Evolutionary conservation across 495 filamentous ascomycete species (phyloP).

Genomic region (Penicillium soppii): DNA sequence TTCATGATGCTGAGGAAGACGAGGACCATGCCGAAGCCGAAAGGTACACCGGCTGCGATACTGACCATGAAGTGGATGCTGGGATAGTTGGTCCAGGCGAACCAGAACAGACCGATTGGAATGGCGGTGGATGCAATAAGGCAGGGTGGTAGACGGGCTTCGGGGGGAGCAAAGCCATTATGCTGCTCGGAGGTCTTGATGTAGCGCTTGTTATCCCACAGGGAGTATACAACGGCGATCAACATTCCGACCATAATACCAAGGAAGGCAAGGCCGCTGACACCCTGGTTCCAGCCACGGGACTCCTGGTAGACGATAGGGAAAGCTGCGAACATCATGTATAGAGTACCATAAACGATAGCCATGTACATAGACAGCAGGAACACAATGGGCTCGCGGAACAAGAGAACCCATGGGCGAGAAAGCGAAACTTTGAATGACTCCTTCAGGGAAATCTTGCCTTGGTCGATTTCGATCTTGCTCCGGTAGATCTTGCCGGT

Average conservation of each 20-base stretch:
- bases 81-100: constrained; percentile 69
- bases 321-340: constrained; percentile 79
- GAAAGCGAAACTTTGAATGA: constrained; percentile 47
- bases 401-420: constrained; percentile 50
- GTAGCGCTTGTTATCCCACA: constrained; percentile 53
- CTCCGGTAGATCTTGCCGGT: constrained; percentile 57
- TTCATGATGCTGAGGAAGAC: constrained; percentile 76
- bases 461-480: constrained; percentile 46
- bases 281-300: constrained; percentile 71
- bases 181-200: constrained; percentile 32
- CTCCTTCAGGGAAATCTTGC: constrained; percentile 31
- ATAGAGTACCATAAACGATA: constrained; percentile 73
- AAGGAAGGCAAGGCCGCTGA: constrained; percentile 74
- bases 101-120: constrained; percentile 59
- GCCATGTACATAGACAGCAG: constrained; percentile 71
- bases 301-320: constrained; percentile 75
- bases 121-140: constrained; percentile 43
- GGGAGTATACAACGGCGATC: constrained; percentile 49
- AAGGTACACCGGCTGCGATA: constrained; percentile 64
- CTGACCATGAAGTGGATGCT: constrained; percentile 67
- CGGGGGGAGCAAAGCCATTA: constrained; percentile 45
- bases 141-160: constrained; percentile 47
- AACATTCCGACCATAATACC: constrained; percentile 86
- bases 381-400: constrained; percentile 60
- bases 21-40: constrained; percentile 73